These are phyloP conservation scores for Penicillium aurantiogriseum DNA, from an alignment of 2,329 filamentous ascomycete species.

Conservation along the genomic window DNA sequence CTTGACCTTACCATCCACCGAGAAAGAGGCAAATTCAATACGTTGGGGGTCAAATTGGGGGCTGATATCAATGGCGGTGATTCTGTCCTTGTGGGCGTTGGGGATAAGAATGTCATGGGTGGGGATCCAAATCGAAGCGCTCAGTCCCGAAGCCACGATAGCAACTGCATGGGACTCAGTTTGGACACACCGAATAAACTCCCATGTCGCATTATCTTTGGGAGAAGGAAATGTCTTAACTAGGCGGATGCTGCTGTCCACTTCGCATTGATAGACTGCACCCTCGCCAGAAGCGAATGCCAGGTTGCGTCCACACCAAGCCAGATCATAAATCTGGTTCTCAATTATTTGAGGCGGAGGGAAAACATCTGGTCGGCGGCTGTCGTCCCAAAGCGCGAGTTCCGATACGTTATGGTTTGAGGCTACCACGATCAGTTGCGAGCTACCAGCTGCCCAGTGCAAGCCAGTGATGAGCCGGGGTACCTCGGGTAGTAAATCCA, in stretches of 20 bases:
- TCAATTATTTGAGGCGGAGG: constrained; percentile 38
- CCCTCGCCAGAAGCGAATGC: constrained; percentile 44
- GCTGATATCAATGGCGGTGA: constrained; percentile 46
- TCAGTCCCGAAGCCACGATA: constrained; percentile 41
- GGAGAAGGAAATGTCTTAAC: constrained; percentile 35
- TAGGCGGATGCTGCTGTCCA: constrained; percentile 40
- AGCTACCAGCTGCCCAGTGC: constrained; percentile 42
- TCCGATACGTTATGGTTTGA: constrained; percentile 43
- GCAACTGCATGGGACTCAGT: constrained; percentile 33
- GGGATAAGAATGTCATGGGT: constrained; percentile 43
- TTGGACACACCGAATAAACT: constrained; percentile 40
- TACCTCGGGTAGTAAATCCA: constrained; percentile 47
- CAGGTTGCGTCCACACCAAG: constrained; percentile 40
- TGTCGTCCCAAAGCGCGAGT: constrained; percentile 47
- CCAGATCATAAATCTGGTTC: constrained; percentile 43
- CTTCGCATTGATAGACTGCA: constrained; percentile 41
- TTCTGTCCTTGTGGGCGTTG: constrained; percentile 42
- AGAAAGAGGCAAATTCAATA: constrained; percentile 45
- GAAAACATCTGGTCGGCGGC: constrained; percentile 37
- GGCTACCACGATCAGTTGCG: constrained; percentile 45
- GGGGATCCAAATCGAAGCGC: constrained; percentile 46
- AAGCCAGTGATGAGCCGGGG: constrained; percentile 46
- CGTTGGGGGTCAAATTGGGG: constrained; percentile 32
- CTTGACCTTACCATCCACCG: constrained; percentile 46
- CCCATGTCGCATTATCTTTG: constrained; percentile 38